Evolutionary conservation across 2,329 filamentous ascomycete genomes (phyloP), one percentile per base, ranked within the genome.

Genomic region (Apiospora kogelbergensis): DNA sequence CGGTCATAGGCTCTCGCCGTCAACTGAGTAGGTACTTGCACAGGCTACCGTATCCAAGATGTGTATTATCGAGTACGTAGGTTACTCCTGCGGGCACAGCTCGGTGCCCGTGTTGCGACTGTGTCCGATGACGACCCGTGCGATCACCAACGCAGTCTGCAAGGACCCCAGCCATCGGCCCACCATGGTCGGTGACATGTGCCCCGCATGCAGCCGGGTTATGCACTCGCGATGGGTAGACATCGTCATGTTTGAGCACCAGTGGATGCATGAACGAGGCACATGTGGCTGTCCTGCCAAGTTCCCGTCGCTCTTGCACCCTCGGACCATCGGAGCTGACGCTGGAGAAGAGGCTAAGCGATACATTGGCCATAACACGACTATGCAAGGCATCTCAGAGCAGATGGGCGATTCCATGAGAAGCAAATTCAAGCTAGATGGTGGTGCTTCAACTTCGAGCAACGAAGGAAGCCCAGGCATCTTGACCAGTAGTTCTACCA

Each of bases 81-180:
- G 79, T 67, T 86, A 84, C 74, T 80, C 76, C 42, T 86, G 84
- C 73, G 84, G 84, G 20, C 84, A 86, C 75, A 81, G 80, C 64
- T 81, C 80, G 7, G 48, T 80, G 4, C 76, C 79, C 0, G 76
- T 81, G 13, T 76, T 84, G 63, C 79, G 81, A 0, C 75, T 78
- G 2, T 86, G 84, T 70, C 84, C 84, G 1, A 63, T 82, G 70
- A 83, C 82, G 0, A 84, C 82, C 0, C 73, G 76, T 5, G 70
- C 75, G 6, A 75, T 79, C 70, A 78, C 72, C 37, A 80, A 81
- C 67, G 80, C 81, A 0, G 72, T 78, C 37, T 84, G 82, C 69
- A 53, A 72, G 3, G 70, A 60, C 11, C 74, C 77, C 2, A 78
- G 77, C 6, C 69, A 70, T 6, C 76, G 78, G 7, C 77, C 79